Evolutionary conservation across 129 eudicot species (phyloP).

Genomic region (Centrapalus pauciflorus): DNA sequence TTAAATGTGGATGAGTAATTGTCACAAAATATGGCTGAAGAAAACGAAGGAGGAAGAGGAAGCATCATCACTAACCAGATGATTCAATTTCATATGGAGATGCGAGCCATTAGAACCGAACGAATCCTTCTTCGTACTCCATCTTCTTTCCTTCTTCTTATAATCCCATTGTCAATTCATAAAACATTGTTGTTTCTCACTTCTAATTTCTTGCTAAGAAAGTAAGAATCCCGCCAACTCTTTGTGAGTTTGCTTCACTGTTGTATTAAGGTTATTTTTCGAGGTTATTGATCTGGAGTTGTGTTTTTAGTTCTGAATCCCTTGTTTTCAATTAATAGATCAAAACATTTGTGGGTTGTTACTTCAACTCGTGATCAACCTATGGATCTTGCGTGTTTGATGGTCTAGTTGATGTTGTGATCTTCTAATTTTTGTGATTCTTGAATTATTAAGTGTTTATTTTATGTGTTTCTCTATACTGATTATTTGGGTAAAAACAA

Average conservation of each 20-base stretch:
- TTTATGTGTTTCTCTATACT: not conserved
- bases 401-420: constrained; percentile 29
- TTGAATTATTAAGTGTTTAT: constrained; percentile 36
- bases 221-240: not conserved
- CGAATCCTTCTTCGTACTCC: constrained; percentile 47
- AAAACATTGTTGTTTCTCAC: not conserved
- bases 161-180: constrained; percentile 25
- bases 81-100: constrained; percentile 40
- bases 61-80: constrained; percentile 22
- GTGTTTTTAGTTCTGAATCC: not conserved
- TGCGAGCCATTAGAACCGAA: constrained; percentile 45
- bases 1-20: constrained; percentile 45
- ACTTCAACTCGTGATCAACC: constrained; percentile 17
- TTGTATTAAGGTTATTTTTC: constrained; percentile 23
- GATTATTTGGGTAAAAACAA: not conserved
- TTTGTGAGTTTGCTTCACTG: constrained; percentile 21
- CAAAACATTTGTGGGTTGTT: no score
- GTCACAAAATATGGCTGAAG: constrained; percentile 52
- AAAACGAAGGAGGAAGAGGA: constrained; percentile 13
- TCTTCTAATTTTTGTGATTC: constrained; percentile 30
- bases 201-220: not conserved
- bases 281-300: constrained; percentile 11
- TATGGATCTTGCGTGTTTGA: constrained; percentile 32
- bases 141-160: constrained; percentile 50
- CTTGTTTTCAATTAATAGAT: no score